Evolutionary conservation across 768 basidiomycete genomes (phyloP).

Genomic region (Suillus alpinus): DNA sequence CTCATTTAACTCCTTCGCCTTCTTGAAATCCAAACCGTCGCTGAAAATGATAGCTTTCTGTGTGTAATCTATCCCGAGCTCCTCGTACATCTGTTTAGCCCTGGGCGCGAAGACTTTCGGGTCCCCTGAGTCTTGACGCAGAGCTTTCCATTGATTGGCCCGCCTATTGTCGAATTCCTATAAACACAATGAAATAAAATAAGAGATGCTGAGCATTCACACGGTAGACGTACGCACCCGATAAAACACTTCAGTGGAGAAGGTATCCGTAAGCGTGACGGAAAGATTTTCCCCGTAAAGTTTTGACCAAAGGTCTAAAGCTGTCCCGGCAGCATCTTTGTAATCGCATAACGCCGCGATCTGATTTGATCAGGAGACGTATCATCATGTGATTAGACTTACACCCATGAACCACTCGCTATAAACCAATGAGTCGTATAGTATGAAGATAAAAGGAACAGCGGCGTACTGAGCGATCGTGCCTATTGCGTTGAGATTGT

Average conservation of each 20-base stretch:
- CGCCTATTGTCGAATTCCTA: conserved; percentile 60
- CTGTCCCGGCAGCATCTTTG: conserved; percentile 64
- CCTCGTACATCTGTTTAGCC: conserved; percentile 69
- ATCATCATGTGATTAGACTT: conserved; percentile 19
- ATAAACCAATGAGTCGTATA: conserved; percentile 7
- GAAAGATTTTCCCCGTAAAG: conserved; percentile 55
- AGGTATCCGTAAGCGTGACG: conserved; percentile 92
- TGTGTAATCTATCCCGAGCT: conserved; percentile 62
- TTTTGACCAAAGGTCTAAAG: conserved; percentile 85
- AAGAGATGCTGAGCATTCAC: not conserved
- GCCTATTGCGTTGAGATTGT: conserved; percentile 64
- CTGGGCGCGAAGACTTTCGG: conserved; percentile 76
- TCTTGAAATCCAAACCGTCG: conserved; percentile 73
- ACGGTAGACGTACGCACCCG: conserved; percentile 41
- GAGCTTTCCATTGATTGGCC: conserved; percentile 70
- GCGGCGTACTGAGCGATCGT: conserved; percentile 80
- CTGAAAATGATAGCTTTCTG: conserved; percentile 81
- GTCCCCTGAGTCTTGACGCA: conserved; percentile 94
- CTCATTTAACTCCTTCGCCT: conserved; percentile 63
- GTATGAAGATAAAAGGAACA: conserved; percentile 1
- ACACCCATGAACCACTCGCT: conserved; percentile 95
- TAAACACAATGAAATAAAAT: not conserved
- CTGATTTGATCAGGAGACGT: conserved; percentile 33
- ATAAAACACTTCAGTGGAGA: conserved; percentile 85
- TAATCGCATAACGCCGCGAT: conserved; percentile 86